Conservation (phyloP, 805 yeast species). For the Nakazawaea sp. region DNA sequence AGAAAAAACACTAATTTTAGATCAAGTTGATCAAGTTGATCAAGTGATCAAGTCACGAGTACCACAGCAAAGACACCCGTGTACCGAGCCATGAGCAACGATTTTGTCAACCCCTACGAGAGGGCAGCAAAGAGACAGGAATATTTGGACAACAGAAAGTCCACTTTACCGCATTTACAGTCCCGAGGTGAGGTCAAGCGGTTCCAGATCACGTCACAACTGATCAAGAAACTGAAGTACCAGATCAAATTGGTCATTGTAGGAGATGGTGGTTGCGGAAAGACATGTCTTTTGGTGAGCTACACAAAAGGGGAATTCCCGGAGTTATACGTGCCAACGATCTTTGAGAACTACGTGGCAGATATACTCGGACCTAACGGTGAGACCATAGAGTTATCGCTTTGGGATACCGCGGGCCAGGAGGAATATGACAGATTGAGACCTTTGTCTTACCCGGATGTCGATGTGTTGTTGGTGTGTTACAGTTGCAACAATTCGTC, state of each 20-base stretch:
- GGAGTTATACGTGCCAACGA: slow-evolving; percentile 69
- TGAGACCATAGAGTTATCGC: slow-evolving; percentile 56
- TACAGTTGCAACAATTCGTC: slow-evolving; percentile 59
- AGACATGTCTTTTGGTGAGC: slow-evolving; percentile 56
- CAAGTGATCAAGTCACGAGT: too few species aligned
- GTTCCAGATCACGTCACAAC: slow-evolving; percentile 3
- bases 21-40: too few species aligned
- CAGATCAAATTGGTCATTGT: slow-evolving; percentile 53
- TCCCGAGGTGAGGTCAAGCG: neutral
- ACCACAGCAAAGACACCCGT: too few species aligned
- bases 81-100: too few species aligned
- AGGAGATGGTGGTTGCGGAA: slow-evolving; percentile 92
- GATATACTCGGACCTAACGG: slow-evolving; percentile 40
- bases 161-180: slow-evolving; percentile 2
- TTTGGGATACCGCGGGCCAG: slow-evolving; percentile 92
- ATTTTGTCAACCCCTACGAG: slow-evolving; percentile 7
- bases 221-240: slow-evolving; percentile 10
- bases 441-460: slow-evolving; percentile 75
- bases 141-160: neutral
- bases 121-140: slow-evolving; percentile 8
- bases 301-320: slow-evolving; percentile 71
- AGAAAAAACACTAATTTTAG: too few species aligned
- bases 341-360: slow-evolving; percentile 72
- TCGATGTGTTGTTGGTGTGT: slow-evolving; percentile 68
- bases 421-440: slow-evolving; percentile 79